A percentile compares a stretch with the other conserved stretches of the same genome.
These are phyloP conservation scores for Myriosclerotinia duriaeana DNA, from an alignment of 2,329 filamentous ascomycete species.

Conservation along the genomic window DNA sequence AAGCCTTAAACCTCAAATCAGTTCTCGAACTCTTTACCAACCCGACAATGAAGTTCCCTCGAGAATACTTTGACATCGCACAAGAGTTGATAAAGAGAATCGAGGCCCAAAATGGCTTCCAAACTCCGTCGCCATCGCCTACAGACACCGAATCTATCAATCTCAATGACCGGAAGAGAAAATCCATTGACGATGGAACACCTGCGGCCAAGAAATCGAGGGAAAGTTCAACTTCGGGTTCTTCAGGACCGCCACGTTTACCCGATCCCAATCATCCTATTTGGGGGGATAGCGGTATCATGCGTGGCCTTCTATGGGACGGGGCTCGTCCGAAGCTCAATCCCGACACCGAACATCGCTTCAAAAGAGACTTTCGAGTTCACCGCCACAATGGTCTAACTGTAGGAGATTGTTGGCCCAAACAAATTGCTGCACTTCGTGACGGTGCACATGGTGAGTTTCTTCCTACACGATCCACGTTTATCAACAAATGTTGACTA, in stretches of 20 bases:
- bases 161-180: background rate
- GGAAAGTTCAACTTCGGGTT: background rate
- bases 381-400: slow-evolving; percentile 2
- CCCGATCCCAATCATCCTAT: slow-evolving; percentile 11
- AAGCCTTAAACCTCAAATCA: background rate
- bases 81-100: background rate
- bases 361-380: background rate
- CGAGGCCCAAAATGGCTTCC: slow-evolving; percentile 6
- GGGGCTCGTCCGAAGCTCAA: background rate
- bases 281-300: background rate
- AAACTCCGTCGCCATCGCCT: background rate
- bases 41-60: background rate
- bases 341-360: background rate
- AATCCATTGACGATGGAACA: background rate
- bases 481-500: background rate
- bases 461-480: background rate
- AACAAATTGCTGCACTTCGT: background rate
- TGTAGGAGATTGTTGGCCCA: background rate
- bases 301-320: slow-evolving; percentile 2
- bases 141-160: background rate
- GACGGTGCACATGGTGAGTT: slow-evolving; percentile 21
- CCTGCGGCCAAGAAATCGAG: background rate
- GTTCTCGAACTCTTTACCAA: background rate
- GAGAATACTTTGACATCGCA: background rate
- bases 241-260: background rate